phyloP scores from a whole-genome alignment of 352 stramenopile species.

The Lagenidium sp. region DNA sequence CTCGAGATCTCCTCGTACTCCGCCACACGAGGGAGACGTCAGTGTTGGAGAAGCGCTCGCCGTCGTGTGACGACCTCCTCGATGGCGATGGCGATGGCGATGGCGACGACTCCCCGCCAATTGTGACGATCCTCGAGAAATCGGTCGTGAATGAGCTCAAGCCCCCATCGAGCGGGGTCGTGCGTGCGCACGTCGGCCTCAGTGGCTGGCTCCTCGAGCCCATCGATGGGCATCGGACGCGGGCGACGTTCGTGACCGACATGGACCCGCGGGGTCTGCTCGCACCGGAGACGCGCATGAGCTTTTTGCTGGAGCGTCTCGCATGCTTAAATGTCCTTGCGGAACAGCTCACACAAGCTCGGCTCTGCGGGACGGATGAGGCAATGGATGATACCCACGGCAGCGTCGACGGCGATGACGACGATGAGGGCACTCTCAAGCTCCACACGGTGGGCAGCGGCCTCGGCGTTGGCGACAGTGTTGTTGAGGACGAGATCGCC shows the following conservation, averaged over 20 bases:
- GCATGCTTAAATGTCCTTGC: slow-evolving; percentile 50
- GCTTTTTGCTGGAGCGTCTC: slow-evolving; percentile 50
- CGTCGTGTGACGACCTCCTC: slow-evolving; percentile 25
- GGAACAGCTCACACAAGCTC: slow-evolving; percentile 55
- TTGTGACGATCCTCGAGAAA: slow-evolving; percentile 73
- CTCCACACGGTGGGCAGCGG: slow-evolving; percentile 15
- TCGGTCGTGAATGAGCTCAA: slow-evolving; percentile 74
- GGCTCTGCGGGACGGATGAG: slow-evolving; percentile 32
- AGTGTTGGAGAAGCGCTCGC: slow-evolving; percentile 24
- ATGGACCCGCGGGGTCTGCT: slow-evolving; percentile 49
- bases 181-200: slow-evolving; percentile 51
- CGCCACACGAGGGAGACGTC: slow-evolving; percentile 65
- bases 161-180: slow-evolving; percentile 18
- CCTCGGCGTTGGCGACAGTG: background rate
- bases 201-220: slow-evolving; percentile 75
- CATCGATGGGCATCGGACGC: slow-evolving; percentile 41
- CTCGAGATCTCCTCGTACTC: slow-evolving; percentile 64
- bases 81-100: slow-evolving; percentile 20
- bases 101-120: slow-evolving; percentile 36
- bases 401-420: slow-evolving; percentile 27
- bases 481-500: slow-evolving; percentile 4
- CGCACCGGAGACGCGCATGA: slow-evolving; percentile 26
- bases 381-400: slow-evolving; percentile 19
- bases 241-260: slow-evolving; percentile 69
- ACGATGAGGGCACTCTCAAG: slow-evolving; percentile 23